These are phyloP conservation scores for Fusarium chlamydosporum DNA, from an alignment of 2,329 filamentous ascomycete genomes.

Conservation along the genomic window DNA sequence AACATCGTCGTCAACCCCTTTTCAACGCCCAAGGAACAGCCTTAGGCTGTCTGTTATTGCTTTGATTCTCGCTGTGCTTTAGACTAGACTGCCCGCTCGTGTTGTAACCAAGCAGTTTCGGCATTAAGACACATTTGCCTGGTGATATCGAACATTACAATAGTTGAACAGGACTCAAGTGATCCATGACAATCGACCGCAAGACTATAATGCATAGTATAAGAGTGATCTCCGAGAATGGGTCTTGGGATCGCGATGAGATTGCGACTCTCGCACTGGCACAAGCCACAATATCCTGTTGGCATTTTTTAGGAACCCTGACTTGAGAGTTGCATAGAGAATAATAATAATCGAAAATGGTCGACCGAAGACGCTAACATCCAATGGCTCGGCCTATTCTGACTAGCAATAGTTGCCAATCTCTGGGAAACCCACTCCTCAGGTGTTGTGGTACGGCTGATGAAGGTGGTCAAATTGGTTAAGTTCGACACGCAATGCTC, in stretches of 20 bases:
- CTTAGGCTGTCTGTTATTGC: slow-evolving; percentile 43
- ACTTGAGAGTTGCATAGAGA: slow-evolving; percentile 26
- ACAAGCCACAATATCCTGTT: slow-evolving; percentile 44
- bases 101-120: slow-evolving; percentile 42
- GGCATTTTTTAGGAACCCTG: slow-evolving; percentile 37
- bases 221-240: slow-evolving; percentile 37
- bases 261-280: slow-evolving; percentile 32
- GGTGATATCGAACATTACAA: slow-evolving; percentile 37
- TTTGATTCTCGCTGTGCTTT: slow-evolving; percentile 28
- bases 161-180: slow-evolving; percentile 21
- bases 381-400: slow-evolving; percentile 39
- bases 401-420: slow-evolving; percentile 43
- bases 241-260: slow-evolving; percentile 31
- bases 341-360: slow-evolving; percentile 25
- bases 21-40: slow-evolving; percentile 32
- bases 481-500: slow-evolving; percentile 13
- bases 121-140: slow-evolving; percentile 34
- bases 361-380: slow-evolving; percentile 43
- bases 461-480: slow-evolving; percentile 20
- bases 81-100: slow-evolving; percentile 26
- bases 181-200: slow-evolving; percentile 19
- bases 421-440: slow-evolving; percentile 43
- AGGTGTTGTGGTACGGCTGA: slow-evolving; percentile 25
- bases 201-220: slow-evolving; percentile 28
- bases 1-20: slow-evolving; percentile 34